Evolutionary conservation across 2,329 filamentous ascomycete species (phyloP).

Genomic region (Aureobasidium sp.): DNA sequence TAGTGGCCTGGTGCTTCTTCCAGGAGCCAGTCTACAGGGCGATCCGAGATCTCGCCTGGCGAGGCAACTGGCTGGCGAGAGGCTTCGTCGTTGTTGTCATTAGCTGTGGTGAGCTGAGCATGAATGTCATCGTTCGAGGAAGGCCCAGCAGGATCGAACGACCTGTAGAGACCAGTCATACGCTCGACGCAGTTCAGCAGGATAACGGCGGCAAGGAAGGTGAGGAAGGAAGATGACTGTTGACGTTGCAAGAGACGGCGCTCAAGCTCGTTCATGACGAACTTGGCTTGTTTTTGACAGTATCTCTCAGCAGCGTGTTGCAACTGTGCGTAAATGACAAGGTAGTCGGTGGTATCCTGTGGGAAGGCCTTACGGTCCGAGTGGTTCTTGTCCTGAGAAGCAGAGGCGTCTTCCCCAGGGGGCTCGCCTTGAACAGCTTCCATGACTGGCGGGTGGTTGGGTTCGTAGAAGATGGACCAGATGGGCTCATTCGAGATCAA

Average conservation of each 20-base stretch:
- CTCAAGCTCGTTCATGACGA: slow-evolving; percentile 54
- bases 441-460: slow-evolving; percentile 14
- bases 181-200: slow-evolving; percentile 54
- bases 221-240: slow-evolving; percentile 51
- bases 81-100: background rate
- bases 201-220: slow-evolving; percentile 53
- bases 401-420: background rate
- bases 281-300: slow-evolving; percentile 45
- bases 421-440: slow-evolving; percentile 11
- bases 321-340: slow-evolving; percentile 47
- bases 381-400: background rate
- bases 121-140: background rate
- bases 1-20: slow-evolving; percentile 46
- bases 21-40: slow-evolving; percentile 43
- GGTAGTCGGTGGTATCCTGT: slow-evolving; percentile 27
- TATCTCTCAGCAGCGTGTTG: slow-evolving; percentile 50
- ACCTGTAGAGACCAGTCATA: slow-evolving; percentile 49
- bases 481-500: slow-evolving; percentile 32
- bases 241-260: slow-evolving; percentile 52
- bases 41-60: background rate
- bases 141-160: slow-evolving; percentile 18
- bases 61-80: background rate
- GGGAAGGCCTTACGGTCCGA: slow-evolving; percentile 24
- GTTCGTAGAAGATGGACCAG: slow-evolving; percentile 15
- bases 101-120: background rate